Percentiles rank a stretch among this genome's conserved stretches.
Evolutionary conservation across 225 moss, liverwort and hornwort species (phyloP).

Genomic region (Rhytidiadelphus loreus): DNA sequence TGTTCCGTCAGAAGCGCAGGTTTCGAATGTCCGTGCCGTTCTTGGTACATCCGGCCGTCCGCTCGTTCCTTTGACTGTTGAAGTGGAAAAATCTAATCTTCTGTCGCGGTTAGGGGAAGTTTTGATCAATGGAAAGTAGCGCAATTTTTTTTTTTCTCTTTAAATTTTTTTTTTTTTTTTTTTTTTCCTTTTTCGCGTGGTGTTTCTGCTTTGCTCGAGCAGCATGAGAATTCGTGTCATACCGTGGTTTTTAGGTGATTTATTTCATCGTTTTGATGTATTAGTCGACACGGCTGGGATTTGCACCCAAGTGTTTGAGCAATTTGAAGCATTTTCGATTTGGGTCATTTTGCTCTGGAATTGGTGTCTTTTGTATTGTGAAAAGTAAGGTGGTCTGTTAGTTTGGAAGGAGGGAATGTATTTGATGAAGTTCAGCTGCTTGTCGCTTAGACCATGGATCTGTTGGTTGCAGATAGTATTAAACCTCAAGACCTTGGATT

Average conservation of each 20-base stretch:
- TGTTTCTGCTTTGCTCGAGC: not conserved
- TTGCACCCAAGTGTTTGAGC: not conserved
- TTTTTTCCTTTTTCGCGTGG: not conserved
- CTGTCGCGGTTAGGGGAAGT: not conserved
- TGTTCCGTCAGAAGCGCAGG: conserved; percentile 53
- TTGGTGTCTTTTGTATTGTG: not conserved
- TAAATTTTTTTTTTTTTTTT: too few species aligned
- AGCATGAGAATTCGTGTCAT: not conserved
- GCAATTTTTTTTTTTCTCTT: not conserved
- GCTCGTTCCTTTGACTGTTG: not conserved
- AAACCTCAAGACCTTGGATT: conserved; percentile 74
- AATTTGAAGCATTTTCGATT: not conserved
- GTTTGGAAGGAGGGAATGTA: not conserved
- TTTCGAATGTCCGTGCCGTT: conserved; percentile 64
- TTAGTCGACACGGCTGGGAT: not conserved
- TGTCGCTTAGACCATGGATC: not conserved
- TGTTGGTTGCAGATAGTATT: conserved; percentile 45
- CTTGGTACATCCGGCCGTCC: conserved; percentile 20
- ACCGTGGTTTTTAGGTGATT: not conserved
- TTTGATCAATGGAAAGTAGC: not conserved
- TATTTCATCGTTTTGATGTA: not conserved
- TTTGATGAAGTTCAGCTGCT: not conserved
- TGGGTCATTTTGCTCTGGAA: not conserved
- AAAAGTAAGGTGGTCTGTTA: not conserved
- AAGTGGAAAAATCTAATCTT: not conserved